phyloP scores from a whole-genome alignment of 768 basidiomycete genomes.

The Tricholoma saponaceum region DNA sequence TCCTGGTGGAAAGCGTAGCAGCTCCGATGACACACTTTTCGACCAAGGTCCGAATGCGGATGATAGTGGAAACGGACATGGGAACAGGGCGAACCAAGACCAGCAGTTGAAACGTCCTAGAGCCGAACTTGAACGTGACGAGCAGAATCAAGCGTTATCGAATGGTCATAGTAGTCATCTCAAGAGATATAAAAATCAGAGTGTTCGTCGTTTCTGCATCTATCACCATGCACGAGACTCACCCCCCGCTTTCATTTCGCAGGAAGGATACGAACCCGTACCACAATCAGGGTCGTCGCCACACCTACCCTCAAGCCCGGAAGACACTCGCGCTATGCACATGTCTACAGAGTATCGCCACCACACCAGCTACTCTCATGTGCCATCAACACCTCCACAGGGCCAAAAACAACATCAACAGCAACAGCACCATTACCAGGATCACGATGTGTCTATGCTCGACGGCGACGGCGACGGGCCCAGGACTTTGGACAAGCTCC shows the following conservation, averaged over 20 bases:
- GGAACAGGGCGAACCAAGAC: neutral
- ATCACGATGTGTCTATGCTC: neutral
- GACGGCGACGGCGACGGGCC: neutral
- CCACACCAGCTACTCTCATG: neutral
- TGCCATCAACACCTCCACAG: slow-evolving; percentile 1
- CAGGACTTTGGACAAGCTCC: slow-evolving; percentile 30
- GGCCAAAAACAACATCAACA: slow-evolving; percentile 1
- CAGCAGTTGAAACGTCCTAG: slow-evolving; percentile 1
- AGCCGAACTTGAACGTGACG: slow-evolving; percentile 1
- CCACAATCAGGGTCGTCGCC: slow-evolving; percentile 5
- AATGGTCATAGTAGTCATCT: neutral
- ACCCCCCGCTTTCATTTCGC: neutral
- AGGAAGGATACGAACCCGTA: slow-evolving; percentile 7
- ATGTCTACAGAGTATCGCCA: slow-evolving; percentile 2
- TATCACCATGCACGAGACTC: neutral
- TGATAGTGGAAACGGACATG: neutral
- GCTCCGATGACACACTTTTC: neutral
- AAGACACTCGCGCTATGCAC: neutral
- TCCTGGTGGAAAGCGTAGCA: slow-evolving; percentile 10
- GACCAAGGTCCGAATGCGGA: neutral
- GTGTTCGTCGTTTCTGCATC: slow-evolving; percentile 1
- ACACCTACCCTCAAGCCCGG: slow-evolving; percentile 5
- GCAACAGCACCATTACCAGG: neutral
- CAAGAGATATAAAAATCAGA: slow-evolving; percentile 9
- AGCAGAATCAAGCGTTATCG: slow-evolving; percentile 1